Conservation (phyloP, 2,329 filamentous ascomycete species). For the Talaromyces amestolkiae region DNA sequence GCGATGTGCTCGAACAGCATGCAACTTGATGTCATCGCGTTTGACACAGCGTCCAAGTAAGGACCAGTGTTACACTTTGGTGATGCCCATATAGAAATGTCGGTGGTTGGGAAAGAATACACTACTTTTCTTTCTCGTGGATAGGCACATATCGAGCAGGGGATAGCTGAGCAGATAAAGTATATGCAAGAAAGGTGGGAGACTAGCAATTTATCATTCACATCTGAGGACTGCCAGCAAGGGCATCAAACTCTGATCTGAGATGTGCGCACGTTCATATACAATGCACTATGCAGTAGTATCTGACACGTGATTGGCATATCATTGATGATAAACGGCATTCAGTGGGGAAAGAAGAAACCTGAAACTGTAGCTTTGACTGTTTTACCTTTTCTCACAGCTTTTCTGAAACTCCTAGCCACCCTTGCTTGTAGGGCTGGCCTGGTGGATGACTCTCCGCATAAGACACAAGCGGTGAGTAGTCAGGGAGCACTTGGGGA, state of each 20-base stretch:
- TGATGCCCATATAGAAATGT: background rate
- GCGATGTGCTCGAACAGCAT: background rate
- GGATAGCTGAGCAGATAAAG: background rate
- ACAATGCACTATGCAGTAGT: background rate
- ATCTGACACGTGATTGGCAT: background rate
- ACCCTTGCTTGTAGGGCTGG: constrained; percentile 6
- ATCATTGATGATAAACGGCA: background rate
- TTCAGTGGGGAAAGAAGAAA: background rate
- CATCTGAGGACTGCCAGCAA: background rate
- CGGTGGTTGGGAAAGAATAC: background rate
- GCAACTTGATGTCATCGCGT: background rate
- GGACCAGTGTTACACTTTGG: background rate
- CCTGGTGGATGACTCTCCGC: background rate
- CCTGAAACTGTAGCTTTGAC: background rate
- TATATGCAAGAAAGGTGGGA: background rate
- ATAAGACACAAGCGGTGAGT: background rate
- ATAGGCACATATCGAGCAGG: background rate
- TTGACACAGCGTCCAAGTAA: background rate
- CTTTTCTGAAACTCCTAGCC: background rate
- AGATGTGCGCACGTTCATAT: background rate
- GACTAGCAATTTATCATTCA: background rate
- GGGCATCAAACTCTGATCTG: constrained; percentile 1
- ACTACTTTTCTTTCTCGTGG: background rate
- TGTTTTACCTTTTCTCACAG: background rate
- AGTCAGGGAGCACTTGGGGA: background rate